Conservation (phyloP, 305 asterid species). For the Lippia alba region DNA sequence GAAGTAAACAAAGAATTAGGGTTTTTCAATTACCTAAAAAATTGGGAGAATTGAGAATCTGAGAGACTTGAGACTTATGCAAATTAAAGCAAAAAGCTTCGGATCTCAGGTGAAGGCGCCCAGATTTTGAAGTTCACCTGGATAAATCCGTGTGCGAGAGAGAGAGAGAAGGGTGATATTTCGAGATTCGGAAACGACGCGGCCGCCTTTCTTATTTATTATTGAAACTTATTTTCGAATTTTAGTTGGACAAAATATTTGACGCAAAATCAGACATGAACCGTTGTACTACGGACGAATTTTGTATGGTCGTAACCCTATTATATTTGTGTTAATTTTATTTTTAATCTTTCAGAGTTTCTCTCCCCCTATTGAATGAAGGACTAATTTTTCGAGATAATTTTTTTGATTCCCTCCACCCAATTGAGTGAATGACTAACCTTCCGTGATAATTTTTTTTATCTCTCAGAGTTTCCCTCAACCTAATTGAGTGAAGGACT, state of each 20-base stretch:
- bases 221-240: background rate
- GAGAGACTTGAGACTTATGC: constrained; percentile 22
- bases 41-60: constrained; percentile 31
- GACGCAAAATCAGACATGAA: too few species aligned
- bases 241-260: background rate
- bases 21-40: constrained; percentile 40
- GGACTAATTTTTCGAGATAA: too few species aligned
- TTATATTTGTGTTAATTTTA: too few species aligned
- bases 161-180: constrained; percentile 26
- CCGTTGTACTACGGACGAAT: too few species aligned
- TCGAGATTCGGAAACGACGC: constrained; percentile 8
- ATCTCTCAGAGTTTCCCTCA: too few species aligned
- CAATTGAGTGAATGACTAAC: too few species aligned
- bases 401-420: too few species aligned
- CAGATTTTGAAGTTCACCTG: constrained; percentile 31
- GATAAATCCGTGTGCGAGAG: constrained; percentile 29
- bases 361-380: too few species aligned
- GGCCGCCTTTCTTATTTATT: constrained; percentile 30
- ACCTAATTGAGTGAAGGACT: too few species aligned
- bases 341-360: too few species aligned
- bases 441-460: too few species aligned
- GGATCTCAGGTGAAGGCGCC: constrained; percentile 31
- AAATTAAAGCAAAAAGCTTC: constrained; percentile 6
- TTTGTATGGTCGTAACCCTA: too few species aligned
- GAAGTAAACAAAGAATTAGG: constrained; percentile 34